phyloP scores from a whole-genome alignment of 202 grass and related monocot genomes.

The Saccharum hybrid region DNA sequence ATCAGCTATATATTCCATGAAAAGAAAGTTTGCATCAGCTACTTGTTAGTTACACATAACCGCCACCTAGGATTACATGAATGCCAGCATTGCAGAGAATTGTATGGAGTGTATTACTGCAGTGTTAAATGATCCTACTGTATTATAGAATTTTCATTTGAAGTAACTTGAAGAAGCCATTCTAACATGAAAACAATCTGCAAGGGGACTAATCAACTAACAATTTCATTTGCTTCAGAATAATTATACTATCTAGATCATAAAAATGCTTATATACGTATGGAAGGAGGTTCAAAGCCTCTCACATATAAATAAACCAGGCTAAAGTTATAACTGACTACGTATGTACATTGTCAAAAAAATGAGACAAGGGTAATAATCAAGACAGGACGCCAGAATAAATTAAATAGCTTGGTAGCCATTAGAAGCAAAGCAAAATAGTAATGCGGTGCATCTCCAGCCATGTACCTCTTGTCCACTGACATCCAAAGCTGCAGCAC shows the following conservation, averaged over 20 bases:
- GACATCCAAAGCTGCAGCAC: neutral
- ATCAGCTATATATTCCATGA: neutral
- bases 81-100: neutral
- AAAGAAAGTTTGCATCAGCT: too few species aligned
- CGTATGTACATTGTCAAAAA: neutral
- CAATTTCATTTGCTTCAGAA: neutral
- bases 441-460: neutral
- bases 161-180: neutral
- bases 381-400: neutral
- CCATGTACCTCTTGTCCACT: slow-evolving; percentile 12
- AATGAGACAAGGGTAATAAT: neutral
- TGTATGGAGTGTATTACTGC: neutral
- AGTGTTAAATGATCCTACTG: too few species aligned
- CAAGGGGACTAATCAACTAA: neutral
- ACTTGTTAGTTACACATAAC: too few species aligned
- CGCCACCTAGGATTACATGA: neutral
- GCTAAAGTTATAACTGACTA: neutral
- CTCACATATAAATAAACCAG: neutral
- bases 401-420: neutral
- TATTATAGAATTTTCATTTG: neutral
- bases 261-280: neutral
- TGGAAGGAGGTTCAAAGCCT: neutral
- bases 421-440: neutral
- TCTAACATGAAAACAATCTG: slow-evolving; percentile 1
- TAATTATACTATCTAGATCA: neutral